A percentile compares a stretch with the other conserved stretches of the same genome.
These are phyloP conservation scores for Talaromyces amestolkiae DNA, from an alignment of 2,329 filamentous ascomycete species.

Conservation along the genomic window DNA sequence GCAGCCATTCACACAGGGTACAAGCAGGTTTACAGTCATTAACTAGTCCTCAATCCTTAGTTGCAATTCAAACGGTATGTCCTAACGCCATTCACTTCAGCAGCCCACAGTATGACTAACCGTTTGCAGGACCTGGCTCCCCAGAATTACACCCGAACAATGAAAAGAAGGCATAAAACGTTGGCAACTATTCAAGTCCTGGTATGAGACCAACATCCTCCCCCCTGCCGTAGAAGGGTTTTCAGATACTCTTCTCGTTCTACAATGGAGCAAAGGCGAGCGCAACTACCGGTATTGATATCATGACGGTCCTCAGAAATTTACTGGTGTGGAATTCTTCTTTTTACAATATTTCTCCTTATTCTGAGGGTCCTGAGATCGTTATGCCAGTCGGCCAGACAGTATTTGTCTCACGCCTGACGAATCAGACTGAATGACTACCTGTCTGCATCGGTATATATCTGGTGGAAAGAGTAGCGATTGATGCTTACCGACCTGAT, in stretches of 20 bases:
- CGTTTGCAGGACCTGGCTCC: not conserved
- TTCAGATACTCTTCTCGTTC: not conserved
- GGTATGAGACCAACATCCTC: not conserved
- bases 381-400: not conserved
- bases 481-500: not conserved
- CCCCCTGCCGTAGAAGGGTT: not conserved
- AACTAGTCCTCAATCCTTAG: not conserved
- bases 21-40: not conserved
- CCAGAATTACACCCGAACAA: not conserved
- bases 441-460: not conserved
- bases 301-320: not conserved
- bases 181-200: not conserved
- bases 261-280: not conserved
- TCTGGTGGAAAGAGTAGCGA: not conserved
- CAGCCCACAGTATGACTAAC: not conserved
- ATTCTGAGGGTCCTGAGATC: not conserved
- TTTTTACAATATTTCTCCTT: not conserved
- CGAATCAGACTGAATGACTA: not conserved
- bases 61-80: not conserved
- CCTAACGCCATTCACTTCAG: no score
- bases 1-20: not conserved
- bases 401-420: not conserved
- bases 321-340: not conserved
- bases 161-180: not conserved
- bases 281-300: not conserved